Conservation (phyloP, 169 alveolate species). For the Plasmodium knowlesi region DNA sequence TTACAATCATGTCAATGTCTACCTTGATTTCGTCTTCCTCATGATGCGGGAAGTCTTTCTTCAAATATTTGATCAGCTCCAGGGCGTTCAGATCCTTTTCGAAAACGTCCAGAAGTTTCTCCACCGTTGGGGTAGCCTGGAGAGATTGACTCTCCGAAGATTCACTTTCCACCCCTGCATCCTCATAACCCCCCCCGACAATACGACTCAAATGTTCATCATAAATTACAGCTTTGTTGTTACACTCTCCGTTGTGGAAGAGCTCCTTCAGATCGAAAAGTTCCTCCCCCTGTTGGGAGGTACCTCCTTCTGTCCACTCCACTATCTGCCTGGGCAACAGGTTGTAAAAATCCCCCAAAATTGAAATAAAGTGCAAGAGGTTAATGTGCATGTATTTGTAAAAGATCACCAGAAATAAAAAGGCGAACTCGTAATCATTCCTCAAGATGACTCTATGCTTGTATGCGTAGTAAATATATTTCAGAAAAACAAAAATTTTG, state of each 20-base stretch:
- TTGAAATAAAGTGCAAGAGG: slow-evolving; percentile 50
- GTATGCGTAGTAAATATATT: slow-evolving; percentile 54
- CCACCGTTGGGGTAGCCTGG: background rate
- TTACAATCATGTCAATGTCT: slow-evolving; percentile 39
- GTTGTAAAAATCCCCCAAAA: slow-evolving; percentile 51
- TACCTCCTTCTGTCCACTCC: background rate
- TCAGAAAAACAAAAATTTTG: slow-evolving; percentile 39
- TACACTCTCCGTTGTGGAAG: background rate
- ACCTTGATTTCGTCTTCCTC: slow-evolving; percentile 17
- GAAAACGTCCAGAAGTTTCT: slow-evolving; percentile 33
- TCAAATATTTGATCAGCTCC: slow-evolving; percentile 38
- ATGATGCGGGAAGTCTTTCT: background rate
- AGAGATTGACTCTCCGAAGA: background rate
- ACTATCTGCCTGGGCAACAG: slow-evolving; percentile 29
- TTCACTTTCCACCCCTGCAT: background rate
- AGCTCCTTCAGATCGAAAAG: slow-evolving; percentile 1
- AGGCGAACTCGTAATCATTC: slow-evolving; percentile 34
- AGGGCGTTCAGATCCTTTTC: slow-evolving; percentile 59
- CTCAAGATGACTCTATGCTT: slow-evolving; percentile 30
- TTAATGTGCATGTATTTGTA: slow-evolving; percentile 47
- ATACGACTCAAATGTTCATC: slow-evolving; percentile 38
- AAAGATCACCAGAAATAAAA: slow-evolving; percentile 47
- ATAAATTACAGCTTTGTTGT: background rate
- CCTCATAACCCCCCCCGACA: background rate
- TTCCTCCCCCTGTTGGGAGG: background rate